Conservation (phyloP, 352 stramenopile species). For the Globisporangium irregulare region DNA sequence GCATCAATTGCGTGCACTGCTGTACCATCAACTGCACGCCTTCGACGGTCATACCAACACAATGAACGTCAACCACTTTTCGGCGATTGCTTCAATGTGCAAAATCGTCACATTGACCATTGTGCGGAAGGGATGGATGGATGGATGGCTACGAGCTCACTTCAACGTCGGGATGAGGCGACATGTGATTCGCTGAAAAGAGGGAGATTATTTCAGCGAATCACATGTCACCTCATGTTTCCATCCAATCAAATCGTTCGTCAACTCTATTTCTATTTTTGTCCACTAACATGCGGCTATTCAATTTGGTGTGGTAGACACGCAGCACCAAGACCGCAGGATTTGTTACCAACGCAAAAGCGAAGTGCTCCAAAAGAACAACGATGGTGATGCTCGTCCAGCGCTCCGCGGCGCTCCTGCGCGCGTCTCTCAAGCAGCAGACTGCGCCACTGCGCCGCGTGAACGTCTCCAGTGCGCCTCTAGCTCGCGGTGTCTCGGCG, state of each 20-base stretch:
- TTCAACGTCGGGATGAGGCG: too few relatives aligned
- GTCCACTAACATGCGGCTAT: neutral
- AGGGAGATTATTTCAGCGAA: slow-evolving; percentile 7
- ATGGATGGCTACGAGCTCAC: too few relatives aligned
- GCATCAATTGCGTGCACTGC: neutral
- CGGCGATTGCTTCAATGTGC: neutral
- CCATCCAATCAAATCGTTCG: neutral
- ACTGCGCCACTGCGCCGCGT: neutral
- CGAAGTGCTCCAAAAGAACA: neutral
- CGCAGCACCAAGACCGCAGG: slow-evolving; percentile 2
- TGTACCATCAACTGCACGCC: neutral
- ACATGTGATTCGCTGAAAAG: too few relatives aligned
- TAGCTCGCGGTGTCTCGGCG: neutral
- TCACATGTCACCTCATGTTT: neutral
- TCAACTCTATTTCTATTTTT: neutral
- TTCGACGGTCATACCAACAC: neutral
- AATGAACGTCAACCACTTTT: neutral
- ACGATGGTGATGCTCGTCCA: slow-evolving; percentile 10
- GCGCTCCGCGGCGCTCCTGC: slow-evolving; percentile 6
- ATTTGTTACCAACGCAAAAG: neutral
- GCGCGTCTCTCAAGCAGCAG: slow-evolving; percentile 6
- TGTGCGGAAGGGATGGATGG: too few relatives aligned
- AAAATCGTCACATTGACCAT: neutral
- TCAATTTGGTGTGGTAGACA: neutral
- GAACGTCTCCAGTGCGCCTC: neutral